These are phyloP conservation scores for Daldinia vernicosa DNA, from an alignment of 495 filamentous ascomycete genomes.

Conservation along the genomic window DNA sequence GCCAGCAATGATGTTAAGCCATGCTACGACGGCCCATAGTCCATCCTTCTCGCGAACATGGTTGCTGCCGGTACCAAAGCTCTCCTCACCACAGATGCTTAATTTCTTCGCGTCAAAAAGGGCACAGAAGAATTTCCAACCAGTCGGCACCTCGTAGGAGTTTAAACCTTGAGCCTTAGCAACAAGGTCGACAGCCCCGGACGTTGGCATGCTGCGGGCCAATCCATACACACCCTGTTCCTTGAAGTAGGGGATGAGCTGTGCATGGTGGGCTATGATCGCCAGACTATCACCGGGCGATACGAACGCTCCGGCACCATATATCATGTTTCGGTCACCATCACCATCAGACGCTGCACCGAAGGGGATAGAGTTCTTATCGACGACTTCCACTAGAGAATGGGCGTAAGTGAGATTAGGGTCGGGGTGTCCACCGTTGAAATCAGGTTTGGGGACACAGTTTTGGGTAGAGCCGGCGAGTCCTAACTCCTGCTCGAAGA, in stretches of 20 bases:
- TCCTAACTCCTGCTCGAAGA: constrained; percentile 93
- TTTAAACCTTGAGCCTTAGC: constrained; percentile 91
- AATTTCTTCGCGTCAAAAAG: constrained; percentile 97
- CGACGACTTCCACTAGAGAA: constrained; percentile 90
- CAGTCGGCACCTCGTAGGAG: constrained; percentile 96
- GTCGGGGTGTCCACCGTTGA: constrained; percentile 96
- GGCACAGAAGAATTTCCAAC: constrained; percentile 99
- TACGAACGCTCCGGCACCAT: constrained; percentile 94
- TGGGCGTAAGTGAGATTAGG: constrained; percentile 98
- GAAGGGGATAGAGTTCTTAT: constrained; percentile 91
- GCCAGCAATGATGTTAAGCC: constrained; percentile 98
- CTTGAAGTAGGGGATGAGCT: constrained; percentile 96
- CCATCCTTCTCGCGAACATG: constrained; percentile 99
- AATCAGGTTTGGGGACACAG: constrained; percentile 91
- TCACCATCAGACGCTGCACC: constrained; percentile 96
- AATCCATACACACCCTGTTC: constrained; percentile 95
- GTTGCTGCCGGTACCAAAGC: constrained; percentile 98
- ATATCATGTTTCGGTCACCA: constrained; percentile 99
- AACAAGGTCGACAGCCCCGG: constrained; percentile 92
- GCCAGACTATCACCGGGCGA: constrained; percentile 96
- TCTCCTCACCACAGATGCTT: constrained; percentile 98
- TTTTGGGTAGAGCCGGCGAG: constrained; percentile 87
- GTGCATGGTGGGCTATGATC: constrained; percentile 95
- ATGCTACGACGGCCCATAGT: constrained; percentile 95
- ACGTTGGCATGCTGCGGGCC: constrained; percentile 96